Conservation (phyloP, 805 yeast genomes). For the Candida xyloterini region DNA sequence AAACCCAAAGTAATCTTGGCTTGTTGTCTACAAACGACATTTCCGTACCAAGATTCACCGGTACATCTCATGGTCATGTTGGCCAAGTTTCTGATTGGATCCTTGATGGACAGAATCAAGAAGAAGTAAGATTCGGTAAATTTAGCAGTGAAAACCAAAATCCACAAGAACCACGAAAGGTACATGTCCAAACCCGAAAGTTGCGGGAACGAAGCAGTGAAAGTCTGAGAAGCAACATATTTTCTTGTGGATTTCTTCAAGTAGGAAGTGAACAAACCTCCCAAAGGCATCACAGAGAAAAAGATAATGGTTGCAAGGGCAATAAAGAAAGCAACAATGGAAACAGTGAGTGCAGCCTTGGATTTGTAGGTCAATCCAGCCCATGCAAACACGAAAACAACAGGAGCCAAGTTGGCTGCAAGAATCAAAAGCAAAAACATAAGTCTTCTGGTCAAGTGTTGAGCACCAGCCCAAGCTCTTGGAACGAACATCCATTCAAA, state of each 20-base stretch:
- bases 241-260: conserved; percentile 82
- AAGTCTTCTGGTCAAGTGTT: conserved; percentile 86
- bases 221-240: conserved; percentile 90
- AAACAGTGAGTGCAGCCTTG: conserved; percentile 69
- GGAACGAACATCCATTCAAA: conserved; percentile 97
- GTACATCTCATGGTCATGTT: conserved; percentile 87
- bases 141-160: conserved; percentile 84
- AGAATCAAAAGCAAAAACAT: conserved; percentile 67
- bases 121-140: conserved; percentile 88
- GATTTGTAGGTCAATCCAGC: conserved; percentile 67
- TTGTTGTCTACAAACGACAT: conserved; percentile 75
- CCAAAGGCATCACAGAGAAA: conserved; percentile 93
- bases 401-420: conserved; percentile 76
- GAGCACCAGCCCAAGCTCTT: conserved; percentile 99
- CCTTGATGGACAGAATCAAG: conserved; percentile 83
- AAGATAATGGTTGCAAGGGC: conserved; percentile 80
- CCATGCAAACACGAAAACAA: conserved; percentile 79
- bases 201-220: conserved; percentile 86
- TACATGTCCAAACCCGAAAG: conserved; percentile 90
- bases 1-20: conserved; percentile 86
- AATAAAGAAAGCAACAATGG: conserved; percentile 85
- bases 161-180: conserved; percentile 93
- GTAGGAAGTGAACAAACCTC: conserved; percentile 92
- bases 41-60: conserved; percentile 91
- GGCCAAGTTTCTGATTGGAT: conserved; percentile 88